phyloP scores from a whole-genome alignment of 2,329 filamentous ascomycete genomes.

The Microcyclosporella mali region DNA sequence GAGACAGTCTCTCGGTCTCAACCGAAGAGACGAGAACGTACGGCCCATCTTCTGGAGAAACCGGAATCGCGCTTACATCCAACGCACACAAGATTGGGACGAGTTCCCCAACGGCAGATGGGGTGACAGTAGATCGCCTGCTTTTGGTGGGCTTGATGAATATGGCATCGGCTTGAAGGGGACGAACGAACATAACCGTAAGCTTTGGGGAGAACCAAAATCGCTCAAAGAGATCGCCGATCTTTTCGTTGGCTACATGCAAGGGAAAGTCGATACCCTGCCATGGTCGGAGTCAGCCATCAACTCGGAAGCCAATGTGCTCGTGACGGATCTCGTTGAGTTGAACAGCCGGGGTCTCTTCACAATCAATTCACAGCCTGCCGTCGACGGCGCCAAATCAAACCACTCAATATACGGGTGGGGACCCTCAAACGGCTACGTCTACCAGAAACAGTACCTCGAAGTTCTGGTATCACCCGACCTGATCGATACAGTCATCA shows the following conservation, averaged over 20 bases:
- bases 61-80: constrained; percentile 89
- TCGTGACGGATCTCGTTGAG: constrained; percentile 68
- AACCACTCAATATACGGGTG: constrained; percentile 83
- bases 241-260: constrained; percentile 79
- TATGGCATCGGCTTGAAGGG: constrained; percentile 92
- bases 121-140: constrained; percentile 94
- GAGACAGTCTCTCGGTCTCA: constrained; percentile 87
- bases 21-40: constrained; percentile 86
- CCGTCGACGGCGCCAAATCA: constrained; percentile 85
- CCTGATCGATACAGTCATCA: constrained; percentile 68
- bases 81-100: constrained; percentile 96
- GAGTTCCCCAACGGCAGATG: constrained; percentile 98
- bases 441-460: constrained; percentile 97
- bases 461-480: constrained; percentile 82
- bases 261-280: constrained; percentile 70
- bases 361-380: constrained; percentile 96
- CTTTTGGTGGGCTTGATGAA: constrained; percentile 89
- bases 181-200: constrained; percentile 91
- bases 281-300: constrained; percentile 94
- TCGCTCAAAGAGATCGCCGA: constrained; percentile 73
- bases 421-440: constrained; percentile 91
- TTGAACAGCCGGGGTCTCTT: constrained; percentile 83
- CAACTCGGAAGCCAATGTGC: constrained; percentile 70
- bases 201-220: constrained; percentile 84
- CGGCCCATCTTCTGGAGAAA: constrained; percentile 99